Percentiles rank a stretch among this genome's conserved stretches.
Evolutionary conservation across 768 basidiomycete species (phyloP).

Genomic region (Russula virescens): DNA sequence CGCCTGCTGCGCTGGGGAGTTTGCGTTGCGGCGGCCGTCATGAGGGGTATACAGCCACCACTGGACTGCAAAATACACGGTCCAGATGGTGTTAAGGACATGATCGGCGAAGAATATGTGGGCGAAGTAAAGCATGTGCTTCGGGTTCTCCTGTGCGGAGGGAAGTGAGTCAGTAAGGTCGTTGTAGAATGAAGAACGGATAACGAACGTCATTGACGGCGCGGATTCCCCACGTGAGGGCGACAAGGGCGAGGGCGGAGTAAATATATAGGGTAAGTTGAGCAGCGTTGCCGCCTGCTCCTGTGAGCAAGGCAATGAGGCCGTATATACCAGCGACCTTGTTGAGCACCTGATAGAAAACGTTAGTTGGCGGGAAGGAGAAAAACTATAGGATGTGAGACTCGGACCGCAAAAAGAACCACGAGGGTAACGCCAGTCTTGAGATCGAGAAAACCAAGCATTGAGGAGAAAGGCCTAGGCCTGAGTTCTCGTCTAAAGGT

Average conservation of each 20-base stretch:
- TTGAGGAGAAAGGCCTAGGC: constrained; percentile 75
- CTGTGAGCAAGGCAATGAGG: constrained; percentile 83
- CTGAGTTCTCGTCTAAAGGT: constrained; percentile 79
- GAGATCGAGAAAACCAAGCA: constrained; percentile 83
- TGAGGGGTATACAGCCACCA: constrained; percentile 95
- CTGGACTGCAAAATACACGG: constrained; percentile 79
- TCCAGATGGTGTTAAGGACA: constrained; percentile 83
- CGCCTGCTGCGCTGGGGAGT: constrained; percentile 84
- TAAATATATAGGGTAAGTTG: constrained; percentile 94
- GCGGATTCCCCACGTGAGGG: constrained; percentile 80
- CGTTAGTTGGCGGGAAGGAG: constrained; percentile 2
- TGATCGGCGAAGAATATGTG: constrained; percentile 93
- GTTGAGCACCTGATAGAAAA: constrained; percentile 64
- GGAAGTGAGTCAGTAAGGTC: constrained; percentile 5
- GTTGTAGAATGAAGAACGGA: constrained; percentile 3
- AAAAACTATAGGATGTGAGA: background rate
- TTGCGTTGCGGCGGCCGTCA: constrained; percentile 73
- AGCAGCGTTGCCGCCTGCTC: constrained; percentile 87
- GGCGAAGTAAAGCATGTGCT: constrained; percentile 79
- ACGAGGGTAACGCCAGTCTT: constrained; percentile 90
- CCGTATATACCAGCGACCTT: constrained; percentile 98
- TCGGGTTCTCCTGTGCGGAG: constrained; percentile 72
- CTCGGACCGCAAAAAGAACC: constrained; percentile 80
- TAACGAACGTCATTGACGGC: constrained; percentile 73
- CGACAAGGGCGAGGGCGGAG: constrained; percentile 76